phyloP scores from a whole-genome alignment of 108 stramenopile genomes.

The Pinguiococcus pyrenoidosus region DNA sequence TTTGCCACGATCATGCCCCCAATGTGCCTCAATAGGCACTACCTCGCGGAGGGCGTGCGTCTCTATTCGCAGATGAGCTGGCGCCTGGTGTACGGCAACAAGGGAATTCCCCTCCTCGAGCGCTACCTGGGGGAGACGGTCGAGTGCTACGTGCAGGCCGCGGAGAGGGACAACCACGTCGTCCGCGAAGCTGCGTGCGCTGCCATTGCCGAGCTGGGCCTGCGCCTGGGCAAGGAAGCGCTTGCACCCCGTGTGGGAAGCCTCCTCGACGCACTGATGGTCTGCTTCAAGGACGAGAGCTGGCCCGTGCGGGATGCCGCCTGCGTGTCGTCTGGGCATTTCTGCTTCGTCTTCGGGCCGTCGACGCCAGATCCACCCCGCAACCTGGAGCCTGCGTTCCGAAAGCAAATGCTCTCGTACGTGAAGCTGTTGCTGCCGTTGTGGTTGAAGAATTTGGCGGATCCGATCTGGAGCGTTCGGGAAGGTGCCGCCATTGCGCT shows the following conservation, averaged over 20 bases:
- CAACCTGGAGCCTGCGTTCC: slow-evolving; percentile 33
- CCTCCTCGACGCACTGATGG: slow-evolving; percentile 61
- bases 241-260: slow-evolving; percentile 19
- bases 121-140: slow-evolving; percentile 60
- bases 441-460: slow-evolving; percentile 84
- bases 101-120: slow-evolving; percentile 61
- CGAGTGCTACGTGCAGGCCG: slow-evolving; percentile 77
- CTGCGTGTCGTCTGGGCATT: slow-evolving; percentile 77
- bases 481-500: slow-evolving; percentile 84
- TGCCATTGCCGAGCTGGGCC: slow-evolving; percentile 81
- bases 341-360: too few relatives aligned
- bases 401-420: slow-evolving; percentile 66
- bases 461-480: slow-evolving; percentile 90
- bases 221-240: slow-evolving; percentile 38
- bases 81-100: slow-evolving; percentile 54
- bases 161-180: slow-evolving; percentile 79
- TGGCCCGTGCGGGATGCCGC: slow-evolving; percentile 97
- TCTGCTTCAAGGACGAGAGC: slow-evolving; percentile 91
- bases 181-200: slow-evolving; percentile 92
- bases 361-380: slow-evolving; percentile 13
- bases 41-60: slow-evolving; percentile 86
- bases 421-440: slow-evolving; percentile 61
- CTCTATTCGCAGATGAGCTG: slow-evolving; percentile 86
- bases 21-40: slow-evolving; percentile 92
- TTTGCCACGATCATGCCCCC: slow-evolving; percentile 64